Evolutionary conservation across 192 early-diverging fungal species (phyloP), one percentile per base, ranked within the genome.

Genomic region (Mortierella claussenii): DNA sequence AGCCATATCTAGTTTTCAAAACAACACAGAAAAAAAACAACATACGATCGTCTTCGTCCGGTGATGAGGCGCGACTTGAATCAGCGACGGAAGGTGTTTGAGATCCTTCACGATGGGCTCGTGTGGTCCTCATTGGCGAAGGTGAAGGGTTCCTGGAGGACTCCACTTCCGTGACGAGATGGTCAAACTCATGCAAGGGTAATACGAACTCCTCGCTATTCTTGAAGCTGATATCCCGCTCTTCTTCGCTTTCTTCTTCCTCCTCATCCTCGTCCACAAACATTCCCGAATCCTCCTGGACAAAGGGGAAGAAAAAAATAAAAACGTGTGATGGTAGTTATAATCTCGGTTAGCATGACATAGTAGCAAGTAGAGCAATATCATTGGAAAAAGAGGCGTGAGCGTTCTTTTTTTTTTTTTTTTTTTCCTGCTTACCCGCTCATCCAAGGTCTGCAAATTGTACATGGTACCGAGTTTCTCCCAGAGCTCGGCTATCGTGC

Each of bases 21-120:
- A n/a, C 49, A 36, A 34, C 36, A 9, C 4, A 43, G 28, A 28
- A 11, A 54, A 30, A 65, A 46, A 7, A 23, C 48, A 20, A 44
- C 37, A 60, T 79, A 86, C 84, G 59, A 45, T 86, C 84, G 45
- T 86, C 84, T 36, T 82, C 81, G 10, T 85, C 84, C 11, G 84
- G 81, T 26, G 84, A 83, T 0, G 84, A 83, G 1, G 84, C 76
- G 13, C 70, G 70, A 50, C 68, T 78, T 1, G 84, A 86, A 24
- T 79, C 81, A 4, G 76, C 68, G 5, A 80, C 68, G 2, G 84
- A 81, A 2, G 75, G 66, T 9, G 84, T 76, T 7, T 82, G 84
- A 0, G 84, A 86, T 23, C 67, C 73, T 26, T 85, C 83, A 30
- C 81, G 62, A 24, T 82, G 69, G 8, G 57, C 67, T 0, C 68